Conservation (phyloP, 768 basidiomycete species). For the Daedaleopsis nitida region DNA sequence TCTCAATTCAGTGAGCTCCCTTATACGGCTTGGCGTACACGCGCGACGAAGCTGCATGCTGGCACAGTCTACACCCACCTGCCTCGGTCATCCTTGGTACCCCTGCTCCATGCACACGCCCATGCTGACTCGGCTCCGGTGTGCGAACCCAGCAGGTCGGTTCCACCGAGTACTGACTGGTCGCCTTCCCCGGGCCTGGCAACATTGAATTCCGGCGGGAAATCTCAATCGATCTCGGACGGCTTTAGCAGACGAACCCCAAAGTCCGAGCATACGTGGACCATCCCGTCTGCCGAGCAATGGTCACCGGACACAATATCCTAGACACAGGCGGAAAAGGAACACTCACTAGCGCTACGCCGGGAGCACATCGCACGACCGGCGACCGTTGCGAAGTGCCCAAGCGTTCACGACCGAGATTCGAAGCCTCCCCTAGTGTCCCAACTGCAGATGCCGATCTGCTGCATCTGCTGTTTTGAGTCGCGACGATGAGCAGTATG, state of each 20-base stretch:
- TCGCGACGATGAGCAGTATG: slow-evolving; percentile 5
- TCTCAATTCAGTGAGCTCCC: background rate
- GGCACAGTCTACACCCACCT: background rate
- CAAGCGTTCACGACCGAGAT: background rate
- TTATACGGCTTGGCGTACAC: slow-evolving; percentile 1
- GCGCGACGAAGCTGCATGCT: background rate
- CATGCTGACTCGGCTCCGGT: slow-evolving; percentile 12
- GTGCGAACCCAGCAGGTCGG: slow-evolving; percentile 4
- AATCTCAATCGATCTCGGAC: slow-evolving; percentile 1
- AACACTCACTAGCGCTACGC: background rate
- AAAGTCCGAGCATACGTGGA: background rate
- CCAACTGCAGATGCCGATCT: background rate
- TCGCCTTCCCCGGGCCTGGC: background rate
- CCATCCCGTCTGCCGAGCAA: too few species aligned
- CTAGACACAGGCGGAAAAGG: background rate
- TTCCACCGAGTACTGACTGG: slow-evolving; percentile 1
- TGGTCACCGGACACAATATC: background rate
- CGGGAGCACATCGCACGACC: background rate
- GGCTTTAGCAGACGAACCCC: background rate
- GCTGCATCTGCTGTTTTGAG: slow-evolving; percentile 5
- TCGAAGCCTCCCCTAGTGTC: background rate
- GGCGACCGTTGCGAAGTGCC: slow-evolving; percentile 9
- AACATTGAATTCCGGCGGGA: slow-evolving; percentile 2
- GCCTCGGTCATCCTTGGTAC: background rate
- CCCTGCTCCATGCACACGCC: background rate